Base-by-base conservation (phyloP, 2,329 filamentous ascomycete genomes). In the Trichocomaceae sp. region DNA sequence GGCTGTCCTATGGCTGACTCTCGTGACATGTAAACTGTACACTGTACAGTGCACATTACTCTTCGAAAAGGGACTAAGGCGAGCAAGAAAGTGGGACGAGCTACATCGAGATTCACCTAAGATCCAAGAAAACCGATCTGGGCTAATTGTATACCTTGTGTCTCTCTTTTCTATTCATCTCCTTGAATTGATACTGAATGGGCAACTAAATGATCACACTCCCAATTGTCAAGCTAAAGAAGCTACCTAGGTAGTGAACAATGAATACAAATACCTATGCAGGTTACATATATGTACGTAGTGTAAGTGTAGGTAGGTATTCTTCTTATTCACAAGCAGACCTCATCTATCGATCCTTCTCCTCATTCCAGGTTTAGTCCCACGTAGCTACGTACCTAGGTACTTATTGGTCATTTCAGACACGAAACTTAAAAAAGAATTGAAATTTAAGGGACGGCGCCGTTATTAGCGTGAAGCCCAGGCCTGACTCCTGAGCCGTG, bases 11-110 rank as follows among this genome's bases (percentile, higher is more conserved):
- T 45, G 39, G 29, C 29, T 31, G 37, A 33, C 37, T 39, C 49
- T 52, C 50, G 50, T 52, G 50, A 52, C 50, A 41, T 37, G 50
- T 52, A 52, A 41, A 52, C 22, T 15, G 17, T 41, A 35, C 15
- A 42, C 44, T n/a, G 4, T 26, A 26, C 23, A 26, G 4, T 26
- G 7, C 23, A 7, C 3, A 26, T 26, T 37, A 31, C 50, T 15
- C 10, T 35, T 20, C 9, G 35, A 29, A n/a, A 44, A 26, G 41
- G 29, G 35, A 31, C 22, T 46, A 29, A 47, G 29, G 2, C 6
- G 22, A 22, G 19, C 17, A 47, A n/a, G 15, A 8, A 42, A 33
- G 19, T 41, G 41, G 39, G 35, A 19, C 29, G 50, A 29, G 31
- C 46, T 52, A 31, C 41, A 52, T 46, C 50, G 15, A 15, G 23